phyloP scores from a whole-genome alignment of 2,329 filamentous ascomycete species.

The Trichoderma afroharzianum region DNA sequence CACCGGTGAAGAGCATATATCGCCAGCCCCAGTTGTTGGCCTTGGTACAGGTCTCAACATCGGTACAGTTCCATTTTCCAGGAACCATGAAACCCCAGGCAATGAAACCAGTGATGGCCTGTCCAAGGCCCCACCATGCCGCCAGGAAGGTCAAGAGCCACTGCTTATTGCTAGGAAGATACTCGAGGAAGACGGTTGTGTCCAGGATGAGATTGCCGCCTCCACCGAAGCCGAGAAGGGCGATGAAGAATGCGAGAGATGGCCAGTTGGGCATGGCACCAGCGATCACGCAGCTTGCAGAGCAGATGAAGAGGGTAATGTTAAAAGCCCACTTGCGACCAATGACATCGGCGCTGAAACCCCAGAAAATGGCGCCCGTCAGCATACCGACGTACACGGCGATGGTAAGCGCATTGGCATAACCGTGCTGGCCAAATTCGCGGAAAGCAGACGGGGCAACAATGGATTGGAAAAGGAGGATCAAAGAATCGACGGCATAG shows the following conservation, averaged over 20 bases:
- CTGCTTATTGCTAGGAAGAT: conserved; percentile 45
- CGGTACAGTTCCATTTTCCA: conserved; percentile 38
- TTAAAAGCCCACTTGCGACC: conserved; percentile 68
- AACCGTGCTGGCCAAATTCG: conserved; percentile 56
- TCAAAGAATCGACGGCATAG: conserved; percentile 46
- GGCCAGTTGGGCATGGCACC: conserved; percentile 66
- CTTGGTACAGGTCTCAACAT: conserved; percentile 43
- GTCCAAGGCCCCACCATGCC: conserved; percentile 50
- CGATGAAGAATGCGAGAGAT: conserved; percentile 60
- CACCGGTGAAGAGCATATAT: conserved; percentile 45
- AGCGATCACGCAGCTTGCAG: conserved; percentile 55
- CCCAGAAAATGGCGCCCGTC: conserved; percentile 63
- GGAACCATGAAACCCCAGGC: conserved; percentile 50
- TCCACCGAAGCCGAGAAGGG: conserved; percentile 58
- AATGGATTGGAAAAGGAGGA: conserved; percentile 57
- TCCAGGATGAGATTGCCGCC: conserved; percentile 51
- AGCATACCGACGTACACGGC: conserved; percentile 57
- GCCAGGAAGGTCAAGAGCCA: conserved; percentile 46
- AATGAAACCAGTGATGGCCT: conserved; percentile 44
- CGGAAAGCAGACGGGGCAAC: conserved; percentile 54
- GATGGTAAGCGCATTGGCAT: conserved; percentile 56
- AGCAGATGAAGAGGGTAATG: conserved; percentile 59
- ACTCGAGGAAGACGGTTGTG: conserved; percentile 51
- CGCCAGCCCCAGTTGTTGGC: conserved; percentile 49
- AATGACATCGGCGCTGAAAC: conserved; percentile 63